These are phyloP conservation scores for Cymodocea nodosa DNA, from an alignment of 116 monocot species.

Conservation along the genomic window DNA sequence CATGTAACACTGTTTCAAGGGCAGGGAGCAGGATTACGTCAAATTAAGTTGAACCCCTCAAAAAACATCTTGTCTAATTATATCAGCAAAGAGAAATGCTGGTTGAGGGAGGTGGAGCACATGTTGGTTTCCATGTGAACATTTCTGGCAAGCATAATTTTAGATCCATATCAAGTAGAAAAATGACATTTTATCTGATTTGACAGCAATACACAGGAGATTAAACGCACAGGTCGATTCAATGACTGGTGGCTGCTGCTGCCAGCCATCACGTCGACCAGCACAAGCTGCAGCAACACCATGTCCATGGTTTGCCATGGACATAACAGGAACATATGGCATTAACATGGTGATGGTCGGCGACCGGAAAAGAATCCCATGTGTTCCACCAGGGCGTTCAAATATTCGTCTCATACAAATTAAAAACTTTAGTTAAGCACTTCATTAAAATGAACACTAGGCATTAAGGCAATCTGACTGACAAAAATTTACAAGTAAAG, in stretches of 20 bases:
- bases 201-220: no score
- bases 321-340: neutral
- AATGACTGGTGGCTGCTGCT: neutral
- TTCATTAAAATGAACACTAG: no score
- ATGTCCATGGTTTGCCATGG: neutral
- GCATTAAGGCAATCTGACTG: no score
- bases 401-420: no score
- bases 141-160: no score
- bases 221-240: neutral
- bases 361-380: constrained; percentile 3
- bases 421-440: no score
- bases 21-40: neutral
- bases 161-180: no score
- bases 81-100: neutral
- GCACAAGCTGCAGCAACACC: neutral
- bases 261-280: no score
- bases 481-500: no score
- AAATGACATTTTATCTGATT: no score
- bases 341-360: neutral
- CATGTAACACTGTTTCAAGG: neutral
- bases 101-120: no score
- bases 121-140: no score
- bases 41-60: neutral
- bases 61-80: neutral
- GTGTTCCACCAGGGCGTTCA: neutral